Conservation (phyloP, 2,329 filamentous ascomycete genomes). For the Scytalidium sp. region DNA sequence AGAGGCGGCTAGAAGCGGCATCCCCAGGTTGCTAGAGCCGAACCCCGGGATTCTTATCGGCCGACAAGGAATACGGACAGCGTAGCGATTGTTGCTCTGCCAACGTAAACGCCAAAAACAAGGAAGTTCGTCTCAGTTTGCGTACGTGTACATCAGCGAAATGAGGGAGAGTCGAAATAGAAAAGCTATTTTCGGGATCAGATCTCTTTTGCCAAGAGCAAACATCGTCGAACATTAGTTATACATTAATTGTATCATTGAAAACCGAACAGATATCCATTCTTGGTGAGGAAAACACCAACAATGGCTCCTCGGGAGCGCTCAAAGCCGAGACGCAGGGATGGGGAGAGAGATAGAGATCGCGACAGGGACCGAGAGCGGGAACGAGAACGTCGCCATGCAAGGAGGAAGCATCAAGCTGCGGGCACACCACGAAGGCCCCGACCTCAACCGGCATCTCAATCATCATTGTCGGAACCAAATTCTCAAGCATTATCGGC, state of each 20-base stretch:
- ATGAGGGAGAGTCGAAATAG: neutral
- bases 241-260: neutral
- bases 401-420: neutral
- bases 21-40: neutral
- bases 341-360: neutral
- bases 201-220: too few species aligned
- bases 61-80: neutral
- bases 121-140: neutral
- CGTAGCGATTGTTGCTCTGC: conserved; percentile 7
- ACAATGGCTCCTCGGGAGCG: conserved; percentile 23
- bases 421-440: neutral
- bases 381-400: conserved; percentile 2
- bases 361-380: conserved; percentile 1
- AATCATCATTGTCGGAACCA: conserved; percentile 16
- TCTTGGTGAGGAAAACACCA: neutral
- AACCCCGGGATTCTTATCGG: neutral
- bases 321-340: conserved; percentile 14
- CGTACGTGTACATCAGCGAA: neutral
- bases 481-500: conserved; percentile 25
- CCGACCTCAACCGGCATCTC: neutral
- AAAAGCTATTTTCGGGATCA: neutral
- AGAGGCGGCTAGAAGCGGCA: neutral
- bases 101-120: neutral
- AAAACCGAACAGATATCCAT: neutral
- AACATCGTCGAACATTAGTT: too few species aligned